Evolutionary conservation across 495 filamentous ascomycete species (phyloP).

Genomic region (Lasiosphaeria miniovina): DNA sequence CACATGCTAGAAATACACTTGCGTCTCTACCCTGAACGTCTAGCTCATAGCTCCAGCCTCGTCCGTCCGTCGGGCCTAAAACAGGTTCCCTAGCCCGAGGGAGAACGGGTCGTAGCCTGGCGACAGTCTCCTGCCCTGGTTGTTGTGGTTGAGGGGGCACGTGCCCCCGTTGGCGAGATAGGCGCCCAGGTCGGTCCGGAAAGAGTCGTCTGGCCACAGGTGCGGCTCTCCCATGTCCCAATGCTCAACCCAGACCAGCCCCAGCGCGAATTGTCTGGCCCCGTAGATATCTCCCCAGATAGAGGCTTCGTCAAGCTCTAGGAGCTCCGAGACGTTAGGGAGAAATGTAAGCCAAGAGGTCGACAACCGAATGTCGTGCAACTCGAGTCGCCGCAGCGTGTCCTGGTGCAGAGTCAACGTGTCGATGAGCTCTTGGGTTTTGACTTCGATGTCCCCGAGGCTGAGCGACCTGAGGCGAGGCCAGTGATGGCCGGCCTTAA

Average conservation of each 20-base stretch:
- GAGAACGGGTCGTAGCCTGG: too few species aligned
- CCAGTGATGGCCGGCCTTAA: constrained; percentile 4
- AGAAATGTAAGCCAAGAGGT: neutral
- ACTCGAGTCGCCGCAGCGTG: constrained; percentile 2
- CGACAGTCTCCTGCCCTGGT: neutral
- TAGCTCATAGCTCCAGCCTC: too few species aligned
- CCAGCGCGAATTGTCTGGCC: neutral
- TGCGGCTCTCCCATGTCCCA: neutral
- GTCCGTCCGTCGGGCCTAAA: too few species aligned
- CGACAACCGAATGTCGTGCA: neutral
- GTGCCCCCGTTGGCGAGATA: neutral
- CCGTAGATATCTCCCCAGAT: neutral
- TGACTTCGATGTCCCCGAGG: neutral
- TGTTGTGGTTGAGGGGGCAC: neutral
- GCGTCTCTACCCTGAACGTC: too few species aligned
- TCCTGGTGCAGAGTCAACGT: neutral
- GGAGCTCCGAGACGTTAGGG: neutral
- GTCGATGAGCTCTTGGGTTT: neutral
- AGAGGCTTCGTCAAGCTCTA: neutral
- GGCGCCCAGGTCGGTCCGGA: neutral
- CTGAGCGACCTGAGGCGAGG: neutral
- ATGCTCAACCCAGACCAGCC: neutral
- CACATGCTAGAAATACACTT: too few species aligned
- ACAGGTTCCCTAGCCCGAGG: too few species aligned
- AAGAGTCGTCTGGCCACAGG: neutral